Evolutionary conservation across 169 alveolate species (phyloP).

Genomic region (Perkinsus olseni): DNA sequence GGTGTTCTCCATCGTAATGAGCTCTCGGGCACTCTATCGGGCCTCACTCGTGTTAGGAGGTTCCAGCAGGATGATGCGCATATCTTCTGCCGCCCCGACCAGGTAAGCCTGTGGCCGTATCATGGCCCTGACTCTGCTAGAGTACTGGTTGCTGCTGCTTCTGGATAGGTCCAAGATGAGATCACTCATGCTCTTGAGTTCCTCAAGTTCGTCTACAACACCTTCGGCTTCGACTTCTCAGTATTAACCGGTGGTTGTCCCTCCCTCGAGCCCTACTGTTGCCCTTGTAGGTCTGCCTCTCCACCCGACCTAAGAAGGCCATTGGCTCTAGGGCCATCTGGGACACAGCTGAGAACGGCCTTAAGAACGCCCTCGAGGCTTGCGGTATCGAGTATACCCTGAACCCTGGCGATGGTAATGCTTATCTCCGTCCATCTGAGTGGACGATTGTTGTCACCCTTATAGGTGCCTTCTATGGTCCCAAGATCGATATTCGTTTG

Average conservation of each 20-base stretch:
- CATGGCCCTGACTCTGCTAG: too few relatives aligned
- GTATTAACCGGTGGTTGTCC: not conserved
- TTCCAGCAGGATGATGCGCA: slow-evolving; percentile 99
- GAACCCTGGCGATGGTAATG: slow-evolving; percentile 90
- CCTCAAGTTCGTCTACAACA: slow-evolving; percentile 79
- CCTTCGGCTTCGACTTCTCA: slow-evolving; percentile 72
- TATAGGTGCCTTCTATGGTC: slow-evolving; percentile 99
- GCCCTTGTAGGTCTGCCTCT: slow-evolving; percentile 76
- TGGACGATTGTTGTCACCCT: too few relatives aligned
- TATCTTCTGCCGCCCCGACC: slow-evolving; percentile 92
- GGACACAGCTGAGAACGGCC: slow-evolving; percentile 89
- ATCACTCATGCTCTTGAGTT: slow-evolving; percentile 80
- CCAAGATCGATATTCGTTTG: slow-evolving; percentile 94
- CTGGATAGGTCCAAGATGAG: slow-evolving; percentile 69
- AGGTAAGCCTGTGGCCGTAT: slow-evolving; percentile 17
- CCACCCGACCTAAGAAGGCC: slow-evolving; percentile 93
- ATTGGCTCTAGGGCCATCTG: slow-evolving; percentile 88
- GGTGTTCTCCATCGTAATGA: slow-evolving; percentile 99
- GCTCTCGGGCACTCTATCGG: slow-evolving; percentile 94
- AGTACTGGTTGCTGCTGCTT: not conserved
- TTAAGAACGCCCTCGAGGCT: slow-evolving; percentile 80
- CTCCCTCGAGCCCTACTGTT: not conserved
- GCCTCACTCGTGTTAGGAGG: slow-evolving; percentile 95
- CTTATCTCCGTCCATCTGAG: not conserved
- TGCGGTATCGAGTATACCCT: slow-evolving; percentile 59